Percentiles rank a stretch among this genome's conserved stretches.
These are phyloP conservation scores for Coleophoma cylindrospora DNA, from an alignment of 2,329 filamentous ascomycete species.

Conservation along the genomic window DNA sequence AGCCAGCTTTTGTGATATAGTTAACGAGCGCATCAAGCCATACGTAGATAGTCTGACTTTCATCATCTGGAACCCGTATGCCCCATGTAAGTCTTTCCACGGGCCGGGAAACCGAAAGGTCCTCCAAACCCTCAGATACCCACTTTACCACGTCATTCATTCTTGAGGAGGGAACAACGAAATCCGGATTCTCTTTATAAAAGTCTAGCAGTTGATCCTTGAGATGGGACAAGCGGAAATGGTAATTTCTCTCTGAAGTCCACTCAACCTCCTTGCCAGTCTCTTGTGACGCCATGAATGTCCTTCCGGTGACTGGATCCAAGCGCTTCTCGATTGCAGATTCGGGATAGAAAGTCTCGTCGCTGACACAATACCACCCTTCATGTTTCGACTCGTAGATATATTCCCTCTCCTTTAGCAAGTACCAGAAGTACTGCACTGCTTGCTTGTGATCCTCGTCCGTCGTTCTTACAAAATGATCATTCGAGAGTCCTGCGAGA, in stretches of 20 bases:
- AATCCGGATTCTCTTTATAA: constrained; percentile 72
- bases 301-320: constrained; percentile 75
- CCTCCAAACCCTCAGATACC: constrained; percentile 73
- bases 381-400: constrained; percentile 84
- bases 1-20: constrained; percentile 84
- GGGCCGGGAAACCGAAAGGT: constrained; percentile 86
- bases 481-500: constrained; percentile 65
- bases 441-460: constrained; percentile 76
- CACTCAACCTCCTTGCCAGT: constrained; percentile 93
- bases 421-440: constrained; percentile 84
- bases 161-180: constrained; percentile 66
- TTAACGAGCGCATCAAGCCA: constrained; percentile 97
- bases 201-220: constrained; percentile 73
- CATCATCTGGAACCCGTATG: constrained; percentile 79
- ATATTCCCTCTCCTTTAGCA: constrained; percentile 68
- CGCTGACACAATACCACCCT: constrained; percentile 95
- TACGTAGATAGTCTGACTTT: constrained; percentile 89
- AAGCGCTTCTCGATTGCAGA: constrained; percentile 67
- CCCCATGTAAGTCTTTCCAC: constrained; percentile 78
- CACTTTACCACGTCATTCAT: constrained; percentile 76
- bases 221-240: constrained; percentile 85
- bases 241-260: constrained; percentile 90
- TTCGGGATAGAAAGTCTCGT: constrained; percentile 92
- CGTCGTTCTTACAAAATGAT: constrained; percentile 91
- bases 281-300: constrained; percentile 77